Base-by-base conservation (phyloP, 805 yeast genomes). In the Lipomyces orientalis region DNA sequence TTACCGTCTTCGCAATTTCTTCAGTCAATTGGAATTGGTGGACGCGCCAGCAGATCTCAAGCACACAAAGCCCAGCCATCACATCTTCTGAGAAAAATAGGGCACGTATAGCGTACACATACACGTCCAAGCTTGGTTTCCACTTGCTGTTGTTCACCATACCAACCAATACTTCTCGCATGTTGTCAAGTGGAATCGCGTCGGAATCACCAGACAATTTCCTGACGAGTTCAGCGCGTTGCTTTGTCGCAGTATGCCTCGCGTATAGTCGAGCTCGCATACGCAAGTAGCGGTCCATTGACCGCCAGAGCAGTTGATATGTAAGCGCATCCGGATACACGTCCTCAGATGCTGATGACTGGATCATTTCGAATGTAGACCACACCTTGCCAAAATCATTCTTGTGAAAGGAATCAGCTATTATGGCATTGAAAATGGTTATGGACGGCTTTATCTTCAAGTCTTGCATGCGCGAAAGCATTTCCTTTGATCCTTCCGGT, bases 231-330 rank as follows among this genome's bases (percentile, higher is more conserved):
- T 25, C 34, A 14, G 25, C 22, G 1, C 25, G 61, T 31, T 37
- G 16, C n/a, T 29, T n/a, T 16, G 31, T 51, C 14, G 43, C 37
- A 29, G 31, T 52, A 35, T 22, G 46, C 16, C 60, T 33, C 9
- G 52, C 6, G 37, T 29, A 8, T 2, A 37, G 7, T n/a, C 62
- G 25, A 7, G 65, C 56, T 2, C 58, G 57, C 5, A 58, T 33
- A n/a, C 66, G 62, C 16, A 60, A 52, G 14, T 29, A 52, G n/a
- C 64, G 65, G 29, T 59, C 37, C 25, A 69, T 34, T 2, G 62
- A 25, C n/a, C 57, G 52, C 73, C 73, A 71, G 8, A 69, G 1
- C 29, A 62, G 29, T 9, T 34, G 25, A 31, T 60, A 67, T 10
- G 66, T 64, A n/a, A 25, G 62, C 35, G 31, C 34, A 57, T 67